Base-by-base conservation (phyloP, 2,329 filamentous ascomycete genomes). In the Acrodontium crateriforme region DNA sequence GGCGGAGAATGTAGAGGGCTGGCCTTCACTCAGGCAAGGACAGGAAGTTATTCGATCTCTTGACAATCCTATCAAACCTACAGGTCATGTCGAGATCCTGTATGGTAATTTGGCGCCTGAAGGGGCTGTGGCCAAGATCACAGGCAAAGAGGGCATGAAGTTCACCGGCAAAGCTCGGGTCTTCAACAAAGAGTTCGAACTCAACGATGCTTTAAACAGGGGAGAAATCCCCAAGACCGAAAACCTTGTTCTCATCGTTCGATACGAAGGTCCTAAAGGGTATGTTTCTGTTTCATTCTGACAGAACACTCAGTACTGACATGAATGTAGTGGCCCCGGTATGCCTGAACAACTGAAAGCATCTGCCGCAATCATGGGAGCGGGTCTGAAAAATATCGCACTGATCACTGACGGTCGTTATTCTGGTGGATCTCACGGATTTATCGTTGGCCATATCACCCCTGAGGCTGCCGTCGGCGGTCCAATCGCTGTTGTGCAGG, bases 321-420 rank as follows among this genome's bases (percentile, higher is more conserved):
- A n/a, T n/a, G n/a, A n/a, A n/a, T n/a, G n/a, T n/a, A n/a, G n/a
- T 37, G 87, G 87, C 0, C 87, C 87, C 0, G 87, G 87, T 23
- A 95, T 95, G 87, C 87, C 85, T 2, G 87, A 95, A 57, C 84
- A 93, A 56, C 68, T 95, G 24, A 83, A 79, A 51, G 81, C 87
- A 8, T 79, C 72, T 33, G 84, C 84, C 0, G 82, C 85, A 11
- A 81, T 95, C 41, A 93, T 93, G 78, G 87, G 87, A 26, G 87
- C 87, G 1, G 79, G 79, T 9, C 63, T 95, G 28, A 81, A 65
- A 28, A 92, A 93, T 45, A 71, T 94, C 6, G 85, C 87, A 0
- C 68, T 95, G 9, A 82, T 95, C 26, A 95, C 87, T 0, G 87
- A 95, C 50, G 87, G 87, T 0, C 63, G 87, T 24, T 95, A 94